Evolutionary conservation across 169 alveolate species (phyloP), one percentile per base, ranked within the genome.

Genomic region (Plasmodium billcollinsi): DNA sequence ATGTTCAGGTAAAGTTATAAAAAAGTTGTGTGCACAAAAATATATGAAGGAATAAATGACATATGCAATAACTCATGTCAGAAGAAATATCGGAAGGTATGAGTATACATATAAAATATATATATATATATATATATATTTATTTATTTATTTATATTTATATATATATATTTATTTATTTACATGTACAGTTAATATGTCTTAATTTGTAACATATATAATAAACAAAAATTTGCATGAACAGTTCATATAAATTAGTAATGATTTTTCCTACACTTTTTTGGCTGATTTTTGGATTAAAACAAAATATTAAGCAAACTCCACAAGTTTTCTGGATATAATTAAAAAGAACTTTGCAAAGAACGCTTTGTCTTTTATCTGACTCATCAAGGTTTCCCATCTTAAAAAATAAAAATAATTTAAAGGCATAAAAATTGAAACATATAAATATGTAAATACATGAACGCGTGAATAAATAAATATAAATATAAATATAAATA

Each of bases 301-400:
- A 80, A 20, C 90, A 80, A 80, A 80, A 80, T 45, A 80, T 80
- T 21, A 80, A 70, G 52, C 80, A 80, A 54, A 80, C 90, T 14
- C 90, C 90, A 26, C 90, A 80, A 9, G 90, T 80, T 26, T 80
- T 80, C 71, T 67, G 74, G 9, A 80, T 80, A 21, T 80, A 80
- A 21, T 80, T 80, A 39, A 80, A 80, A 3, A 80, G 72, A 11
- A 80, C 90, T 50, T 80, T 80, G 50, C 90, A 80, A 15, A 80
- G 18, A n/a, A 80, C 90, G 39, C 90, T 80, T 49, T 80, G 90
- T 14, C 90, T 11, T 67, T 80, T 80, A 52, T 80, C 90, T 24
- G 90, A 80, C n/a, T 80, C 90, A 29, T 80, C 90, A 12, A 80
- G 18, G 12, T 66, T 80, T 0, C 90, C 90, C 90, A 80, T 80